Evolutionary conservation across 83 land plant genomes (phyloP).

Genomic region (Picea mariana): DNA sequence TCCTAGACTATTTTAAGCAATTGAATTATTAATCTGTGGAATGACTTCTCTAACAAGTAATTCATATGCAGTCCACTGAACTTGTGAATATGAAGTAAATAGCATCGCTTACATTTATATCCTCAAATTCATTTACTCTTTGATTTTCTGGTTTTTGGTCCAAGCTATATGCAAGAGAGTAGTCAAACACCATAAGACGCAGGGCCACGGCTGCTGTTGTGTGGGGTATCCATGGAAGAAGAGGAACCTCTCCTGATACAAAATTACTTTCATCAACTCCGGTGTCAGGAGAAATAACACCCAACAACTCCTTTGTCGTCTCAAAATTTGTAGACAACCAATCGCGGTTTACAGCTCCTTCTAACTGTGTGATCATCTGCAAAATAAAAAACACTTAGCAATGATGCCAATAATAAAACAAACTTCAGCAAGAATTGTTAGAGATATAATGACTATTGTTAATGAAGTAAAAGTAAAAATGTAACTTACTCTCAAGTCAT

Average conservation of each 20-base stretch:
- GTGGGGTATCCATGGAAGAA: slow-evolving; percentile 87
- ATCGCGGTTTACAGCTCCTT: slow-evolving; percentile 62
- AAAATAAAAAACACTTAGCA: background rate
- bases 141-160: slow-evolving; percentile 59
- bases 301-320: slow-evolving; percentile 72
- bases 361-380: slow-evolving; percentile 74
- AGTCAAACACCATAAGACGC: slow-evolving; percentile 80
- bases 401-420: background rate
- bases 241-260: slow-evolving; percentile 30
- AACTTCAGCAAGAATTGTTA: background rate
- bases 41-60: slow-evolving; percentile 1
- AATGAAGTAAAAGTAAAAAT: too few species aligned
- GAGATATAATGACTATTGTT: too few species aligned
- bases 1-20: background rate
- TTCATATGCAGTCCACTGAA: background rate
- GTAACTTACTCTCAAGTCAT: too few species aligned
- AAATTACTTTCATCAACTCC: slow-evolving; percentile 17
- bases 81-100: background rate
- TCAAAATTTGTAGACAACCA: slow-evolving; percentile 69
- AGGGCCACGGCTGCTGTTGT: slow-evolving; percentile 92
- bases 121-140: slow-evolving; percentile 33
- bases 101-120: slow-evolving; percentile 31
- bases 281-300: slow-evolving; percentile 14
- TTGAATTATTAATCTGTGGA: background rate
- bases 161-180: slow-evolving; percentile 60